Evolutionary conservation across 495 filamentous ascomycete species (phyloP).

Genomic region (Chlorociboria aeruginascens): DNA sequence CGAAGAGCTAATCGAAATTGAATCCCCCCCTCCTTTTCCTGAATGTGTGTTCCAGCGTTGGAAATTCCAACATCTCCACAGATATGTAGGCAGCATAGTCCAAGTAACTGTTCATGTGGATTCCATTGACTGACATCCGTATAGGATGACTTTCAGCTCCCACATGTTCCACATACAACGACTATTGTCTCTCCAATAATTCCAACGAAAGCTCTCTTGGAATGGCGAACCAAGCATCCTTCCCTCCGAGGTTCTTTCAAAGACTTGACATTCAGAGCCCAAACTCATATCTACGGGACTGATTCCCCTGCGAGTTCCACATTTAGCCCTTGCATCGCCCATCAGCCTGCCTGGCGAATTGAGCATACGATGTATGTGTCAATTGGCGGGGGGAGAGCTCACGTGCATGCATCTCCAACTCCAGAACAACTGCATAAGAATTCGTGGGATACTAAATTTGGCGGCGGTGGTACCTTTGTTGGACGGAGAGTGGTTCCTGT

Average conservation of each 20-base stretch:
- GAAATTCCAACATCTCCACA: not conserved
- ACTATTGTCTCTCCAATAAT: not conserved
- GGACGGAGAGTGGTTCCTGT: no score
- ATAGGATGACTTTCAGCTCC: conserved; percentile 1
- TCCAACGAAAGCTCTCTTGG: conserved; percentile 1
- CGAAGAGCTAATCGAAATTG: conserved; percentile 6
- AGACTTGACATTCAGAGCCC: no score
- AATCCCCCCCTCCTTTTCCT: not conserved
- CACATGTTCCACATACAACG: conserved; percentile 1
- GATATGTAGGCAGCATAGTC: conserved; percentile 1
- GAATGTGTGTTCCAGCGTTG: conserved; percentile 1
- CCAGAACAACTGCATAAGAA: no score
- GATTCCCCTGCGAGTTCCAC: no score
- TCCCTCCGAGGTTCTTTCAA: not conserved
- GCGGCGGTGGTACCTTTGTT: no score
- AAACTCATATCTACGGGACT: no score
- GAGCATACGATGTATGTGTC: no score
- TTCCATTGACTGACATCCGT: not conserved
- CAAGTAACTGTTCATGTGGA: not conserved
- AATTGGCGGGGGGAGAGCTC: no score
- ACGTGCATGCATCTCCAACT: no score
- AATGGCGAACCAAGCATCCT: not conserved
- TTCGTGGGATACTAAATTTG: no score
- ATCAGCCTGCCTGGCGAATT: no score
- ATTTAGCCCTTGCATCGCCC: no score